Evolutionary conservation across 768 basidiomycete genomes (phyloP).

Genomic region (Daedaleopsis nitida): DNA sequence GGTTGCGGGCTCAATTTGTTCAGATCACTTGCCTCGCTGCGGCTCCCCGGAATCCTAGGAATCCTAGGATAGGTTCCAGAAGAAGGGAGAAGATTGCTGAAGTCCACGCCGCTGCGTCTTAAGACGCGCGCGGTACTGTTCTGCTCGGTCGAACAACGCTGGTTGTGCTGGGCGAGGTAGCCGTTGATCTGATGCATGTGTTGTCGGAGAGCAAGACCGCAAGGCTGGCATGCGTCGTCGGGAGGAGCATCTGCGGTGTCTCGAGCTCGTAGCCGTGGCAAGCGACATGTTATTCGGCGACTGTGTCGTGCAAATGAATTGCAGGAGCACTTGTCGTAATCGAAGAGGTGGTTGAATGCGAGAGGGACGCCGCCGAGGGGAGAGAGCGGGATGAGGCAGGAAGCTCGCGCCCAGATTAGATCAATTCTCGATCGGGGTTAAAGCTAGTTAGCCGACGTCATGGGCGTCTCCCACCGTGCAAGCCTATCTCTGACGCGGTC

Average conservation of each 20-base stretch:
- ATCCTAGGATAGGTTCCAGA: neutral
- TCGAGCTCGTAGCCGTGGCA: neutral
- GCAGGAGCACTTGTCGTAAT: neutral
- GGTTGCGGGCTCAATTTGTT: neutral
- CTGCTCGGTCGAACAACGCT: neutral
- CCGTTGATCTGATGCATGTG: neutral
- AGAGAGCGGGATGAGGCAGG: too few species aligned
- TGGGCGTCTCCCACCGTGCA: neutral
- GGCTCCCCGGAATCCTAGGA: neutral
- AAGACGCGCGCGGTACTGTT: neutral
- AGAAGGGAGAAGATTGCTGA: neutral
- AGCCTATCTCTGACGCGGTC: neutral
- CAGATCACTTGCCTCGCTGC: conserved; percentile 12
- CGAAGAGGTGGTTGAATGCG: neutral
- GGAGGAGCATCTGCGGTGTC: neutral
- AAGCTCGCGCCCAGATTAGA: neutral
- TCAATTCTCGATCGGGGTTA: neutral
- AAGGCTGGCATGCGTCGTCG: too few species aligned
- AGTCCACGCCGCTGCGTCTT: neutral
- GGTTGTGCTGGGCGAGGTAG: neutral
- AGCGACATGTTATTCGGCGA: too few species aligned
- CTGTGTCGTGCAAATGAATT: neutral
- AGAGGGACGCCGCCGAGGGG: too few species aligned
- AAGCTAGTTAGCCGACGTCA: neutral
- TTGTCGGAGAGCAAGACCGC: neutral